phyloP scores from a whole-genome alignment of 768 basidiomycete genomes.

The Termitomyces heimii region DNA sequence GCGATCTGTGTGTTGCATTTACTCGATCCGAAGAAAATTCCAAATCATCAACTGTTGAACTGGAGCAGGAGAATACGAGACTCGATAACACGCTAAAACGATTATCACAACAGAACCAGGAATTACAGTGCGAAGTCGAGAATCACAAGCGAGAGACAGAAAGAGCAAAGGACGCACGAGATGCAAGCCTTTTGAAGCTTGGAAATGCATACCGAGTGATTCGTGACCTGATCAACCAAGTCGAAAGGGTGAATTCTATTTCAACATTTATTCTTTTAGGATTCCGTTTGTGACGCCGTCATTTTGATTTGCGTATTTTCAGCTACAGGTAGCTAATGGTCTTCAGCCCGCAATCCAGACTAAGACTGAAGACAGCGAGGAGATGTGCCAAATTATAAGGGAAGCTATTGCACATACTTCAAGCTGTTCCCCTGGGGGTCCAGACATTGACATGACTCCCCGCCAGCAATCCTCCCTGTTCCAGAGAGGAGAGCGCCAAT shows the following conservation, averaged over 20 bases:
- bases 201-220: conserved; percentile 34
- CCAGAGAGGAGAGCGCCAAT: background rate
- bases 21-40: conserved; percentile 7
- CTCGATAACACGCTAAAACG: conserved; percentile 19
- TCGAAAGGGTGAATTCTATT: conserved; percentile 22
- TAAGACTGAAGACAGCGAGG: conserved; percentile 12
- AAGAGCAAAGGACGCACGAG: conserved; percentile 26
- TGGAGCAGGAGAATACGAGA: conserved; percentile 26
- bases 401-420: conserved; percentile 13
- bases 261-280: background rate
- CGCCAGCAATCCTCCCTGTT: conserved; percentile 4
- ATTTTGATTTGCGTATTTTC: conserved; percentile 2
- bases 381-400: conserved; percentile 18
- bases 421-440: conserved; percentile 7
- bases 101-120: conserved; percentile 25
- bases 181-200: conserved; percentile 25
- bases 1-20: conserved; percentile 10
- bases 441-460: conserved; percentile 18
- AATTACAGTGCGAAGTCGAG: conserved; percentile 23
- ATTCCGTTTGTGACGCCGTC: conserved; percentile 1
- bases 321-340: conserved; percentile 6
- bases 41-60: conserved; percentile 26
- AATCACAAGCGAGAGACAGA: conserved; percentile 22
- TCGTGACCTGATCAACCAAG: conserved; percentile 34
- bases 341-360: background rate